These are phyloP conservation scores for Corylus americana DNA, from an alignment of 306 rosid genomes.

Conservation along the genomic window DNA sequence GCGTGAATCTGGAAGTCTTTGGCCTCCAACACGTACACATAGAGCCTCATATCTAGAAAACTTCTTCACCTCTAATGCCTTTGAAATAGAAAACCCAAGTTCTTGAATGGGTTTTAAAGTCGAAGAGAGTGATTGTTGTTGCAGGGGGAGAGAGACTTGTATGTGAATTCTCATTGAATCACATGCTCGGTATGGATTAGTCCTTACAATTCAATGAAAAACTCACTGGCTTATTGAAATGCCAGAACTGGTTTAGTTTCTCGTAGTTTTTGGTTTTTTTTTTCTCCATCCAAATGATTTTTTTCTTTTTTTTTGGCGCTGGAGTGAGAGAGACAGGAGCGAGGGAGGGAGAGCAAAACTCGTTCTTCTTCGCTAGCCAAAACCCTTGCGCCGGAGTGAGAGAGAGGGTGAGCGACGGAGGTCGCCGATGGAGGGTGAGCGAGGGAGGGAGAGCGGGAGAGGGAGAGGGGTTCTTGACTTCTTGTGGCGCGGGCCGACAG, in stretches of 20 bases:
- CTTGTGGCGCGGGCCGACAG: too few species aligned
- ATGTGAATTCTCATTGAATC: not conserved
- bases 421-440: too few species aligned
- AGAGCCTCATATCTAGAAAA: slow-evolving; percentile 46
- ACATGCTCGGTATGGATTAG: not conserved
- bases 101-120: slow-evolving; percentile 24
- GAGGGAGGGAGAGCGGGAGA: too few species aligned
- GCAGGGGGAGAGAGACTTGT: not conserved
- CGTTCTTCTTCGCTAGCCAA: too few species aligned
- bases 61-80: not conserved
- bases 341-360: too few species aligned
- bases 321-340: too few species aligned
- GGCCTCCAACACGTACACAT: slow-evolving; percentile 74
- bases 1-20: slow-evolving; percentile 30
- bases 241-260: not conserved
- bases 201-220: not conserved
- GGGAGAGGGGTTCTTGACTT: too few species aligned
- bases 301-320: too few species aligned
- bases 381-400: too few species aligned
- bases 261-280: not conserved
- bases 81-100: not conserved
- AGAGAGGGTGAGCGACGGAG: too few species aligned
- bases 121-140: slow-evolving; percentile 9
- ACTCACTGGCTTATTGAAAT: not conserved
- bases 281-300: not conserved